These are phyloP conservation scores for Uromyces viciae-fabae DNA, from an alignment of 1,284 basidiomycete species.

Conservation along the genomic window DNA sequence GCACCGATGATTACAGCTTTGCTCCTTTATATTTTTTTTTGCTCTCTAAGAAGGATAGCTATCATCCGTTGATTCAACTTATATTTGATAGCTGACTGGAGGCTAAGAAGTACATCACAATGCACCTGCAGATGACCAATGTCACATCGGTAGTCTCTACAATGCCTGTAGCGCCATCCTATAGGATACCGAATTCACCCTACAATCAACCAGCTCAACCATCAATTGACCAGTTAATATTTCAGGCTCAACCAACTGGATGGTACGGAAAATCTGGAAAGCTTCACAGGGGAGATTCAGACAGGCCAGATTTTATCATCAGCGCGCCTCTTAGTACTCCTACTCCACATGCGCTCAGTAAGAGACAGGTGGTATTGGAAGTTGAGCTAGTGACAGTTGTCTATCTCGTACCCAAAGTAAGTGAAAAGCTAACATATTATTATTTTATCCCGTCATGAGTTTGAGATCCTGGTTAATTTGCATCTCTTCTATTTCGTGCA, in stretches of 20 bases:
- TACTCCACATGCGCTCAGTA: neutral
- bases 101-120: too few species aligned
- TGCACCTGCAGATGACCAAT: neutral
- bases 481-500: neutral
- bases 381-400: conserved; percentile 32
- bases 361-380: conserved; percentile 31
- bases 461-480: too few species aligned
- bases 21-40: too few species aligned
- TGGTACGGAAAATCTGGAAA: neutral
- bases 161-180: neutral
- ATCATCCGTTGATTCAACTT: too few species aligned
- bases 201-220: neutral
- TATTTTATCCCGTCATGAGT: neutral
- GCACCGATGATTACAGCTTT: too few species aligned
- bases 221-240: neutral
- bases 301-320: neutral
- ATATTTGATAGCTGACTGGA: too few species aligned
- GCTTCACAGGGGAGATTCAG: neutral
- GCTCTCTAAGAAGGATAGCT: too few species aligned
- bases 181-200: neutral
- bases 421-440: neutral
- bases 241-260: neutral
- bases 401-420: conserved; percentile 16
- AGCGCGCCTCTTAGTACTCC: conserved; percentile 1
- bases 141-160: neutral